Evolutionary conservation across 2,329 filamentous ascomycete species (phyloP), one percentile per base, ranked within the genome.

Genomic region (Emydomyces testavorans): DNA sequence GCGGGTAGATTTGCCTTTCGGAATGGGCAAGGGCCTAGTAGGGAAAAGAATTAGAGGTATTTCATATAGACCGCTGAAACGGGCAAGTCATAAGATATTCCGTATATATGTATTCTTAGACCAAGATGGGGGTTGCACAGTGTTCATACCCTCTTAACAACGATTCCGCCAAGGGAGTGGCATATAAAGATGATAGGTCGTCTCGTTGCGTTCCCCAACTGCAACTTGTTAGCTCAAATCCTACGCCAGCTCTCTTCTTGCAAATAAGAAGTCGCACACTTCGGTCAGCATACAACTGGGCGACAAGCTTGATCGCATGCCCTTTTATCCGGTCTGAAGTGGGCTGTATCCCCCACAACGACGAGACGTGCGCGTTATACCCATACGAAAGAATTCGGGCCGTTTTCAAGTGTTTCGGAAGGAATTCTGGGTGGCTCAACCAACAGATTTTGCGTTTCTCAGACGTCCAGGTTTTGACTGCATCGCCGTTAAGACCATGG

Each of bases 131-230:
- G n/a, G n/a, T n/a, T n/a, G n/a, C n/a, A n/a, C n/a, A n/a, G n/a
- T n/a, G n/a, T n/a, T n/a, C 58, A 39, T 60, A 67, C 65, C 49
- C 60, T 57, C 51, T 67, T 67, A 4, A 69, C 63, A 40, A 70
- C 60, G 20, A 69, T 62, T 1, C 67, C 66, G 20, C 66, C 66
- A 10, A 69, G 58, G 20, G 65, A 68, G 52, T 69, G 65, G 26
- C 63, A 67, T 16, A 69, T 44, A 50, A 68, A 70, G 20, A 69
- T 63, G 24, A 70, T 64, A 3, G 65, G 66, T 48, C 59, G 62
- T 21, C 61, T 43, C 29, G 52, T 53, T 20, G 56, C 58, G 49
- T 59, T 54, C 49, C 63, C 60, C 29, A 61, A 52, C 62, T 65
- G 24, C 23, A 6, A 34, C 24, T 20, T 15, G 6, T 11, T 36